These are phyloP conservation scores for Cladosporium halotolerans DNA, from an alignment of 2,329 filamentous ascomycete species.

Conservation along the genomic window DNA sequence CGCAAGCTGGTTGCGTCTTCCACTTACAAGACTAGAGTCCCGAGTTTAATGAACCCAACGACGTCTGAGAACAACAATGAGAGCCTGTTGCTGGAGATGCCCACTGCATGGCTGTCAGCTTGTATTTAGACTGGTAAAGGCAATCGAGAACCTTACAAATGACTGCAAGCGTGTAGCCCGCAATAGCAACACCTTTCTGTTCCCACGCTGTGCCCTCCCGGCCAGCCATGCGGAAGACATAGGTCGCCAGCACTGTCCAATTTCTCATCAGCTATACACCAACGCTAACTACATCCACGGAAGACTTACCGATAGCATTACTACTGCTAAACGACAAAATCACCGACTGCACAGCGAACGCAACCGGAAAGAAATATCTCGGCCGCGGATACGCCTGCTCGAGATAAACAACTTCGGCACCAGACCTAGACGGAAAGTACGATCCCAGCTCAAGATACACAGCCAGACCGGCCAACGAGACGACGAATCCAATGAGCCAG, in stretches of 20 bases:
- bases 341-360: slow-evolving; percentile 59
- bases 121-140: not conserved
- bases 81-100: slow-evolving; percentile 43
- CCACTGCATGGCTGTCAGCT: slow-evolving; percentile 11
- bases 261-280: not conserved
- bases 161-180: slow-evolving; percentile 53
- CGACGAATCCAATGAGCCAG: slow-evolving; percentile 58
- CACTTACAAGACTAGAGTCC: slow-evolving; percentile 51
- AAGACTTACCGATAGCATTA: slow-evolving; percentile 50
- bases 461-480: slow-evolving; percentile 49
- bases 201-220: slow-evolving; percentile 53
- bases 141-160: slow-evolving; percentile 29
- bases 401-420: slow-evolving; percentile 61
- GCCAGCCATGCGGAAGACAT: slow-evolving; percentile 54
- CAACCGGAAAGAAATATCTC: slow-evolving; percentile 56
- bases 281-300: not conserved
- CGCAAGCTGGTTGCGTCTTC: slow-evolving; percentile 19
- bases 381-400: slow-evolving; percentile 63
- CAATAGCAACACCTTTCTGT: slow-evolving; percentile 60
- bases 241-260: slow-evolving; percentile 45
- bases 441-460: slow-evolving; percentile 59
- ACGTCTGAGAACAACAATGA: slow-evolving; percentile 52
- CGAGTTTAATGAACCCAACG: slow-evolving; percentile 54
- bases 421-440: slow-evolving; percentile 62
- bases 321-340: slow-evolving; percentile 60